These are phyloP conservation scores for Lathyrus aphaca DNA, from an alignment of 306 rosid genomes.

Conservation along the genomic window DNA sequence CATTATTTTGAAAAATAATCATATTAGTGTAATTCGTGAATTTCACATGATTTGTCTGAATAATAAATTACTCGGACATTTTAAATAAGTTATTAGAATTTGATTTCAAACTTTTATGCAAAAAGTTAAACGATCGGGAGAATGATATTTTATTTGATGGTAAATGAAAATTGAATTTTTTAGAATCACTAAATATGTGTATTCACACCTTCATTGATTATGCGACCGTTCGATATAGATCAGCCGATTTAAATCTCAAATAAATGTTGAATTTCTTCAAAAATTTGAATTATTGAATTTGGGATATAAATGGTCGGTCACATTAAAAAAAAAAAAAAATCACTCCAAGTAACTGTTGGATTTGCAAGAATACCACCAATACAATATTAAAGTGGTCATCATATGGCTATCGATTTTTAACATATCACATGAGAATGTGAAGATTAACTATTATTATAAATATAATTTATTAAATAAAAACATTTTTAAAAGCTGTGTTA, in stretches of 20 bases:
- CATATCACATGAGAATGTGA: constrained; percentile 43
- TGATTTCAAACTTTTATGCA: neutral
- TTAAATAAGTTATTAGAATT: neutral
- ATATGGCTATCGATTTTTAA: constrained; percentile 27
- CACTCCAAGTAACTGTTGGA: neutral
- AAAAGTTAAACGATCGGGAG: neutral
- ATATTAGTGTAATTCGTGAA: neutral
- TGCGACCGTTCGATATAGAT: no score
- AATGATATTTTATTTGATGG: neutral
- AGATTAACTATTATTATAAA: no score
- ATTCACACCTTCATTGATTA: no score
- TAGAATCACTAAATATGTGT: no score
- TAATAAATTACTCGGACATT: neutral
- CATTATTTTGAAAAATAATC: neutral
- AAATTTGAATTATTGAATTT: no score
- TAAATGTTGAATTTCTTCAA: no score
- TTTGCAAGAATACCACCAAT: constrained; percentile 24
- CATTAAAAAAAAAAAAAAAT: no score
- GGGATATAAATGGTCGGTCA: no score
- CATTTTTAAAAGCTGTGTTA: no score
- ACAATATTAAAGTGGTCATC: constrained; percentile 26
- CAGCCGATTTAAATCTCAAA: no score
- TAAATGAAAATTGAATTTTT: no score
- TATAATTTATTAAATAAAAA: no score
- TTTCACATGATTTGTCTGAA: neutral